Evolutionary conservation across 345 rosid genomes (phyloP), one percentile per base, ranked within the genome.

Genomic region (Ricinus communis): DNA sequence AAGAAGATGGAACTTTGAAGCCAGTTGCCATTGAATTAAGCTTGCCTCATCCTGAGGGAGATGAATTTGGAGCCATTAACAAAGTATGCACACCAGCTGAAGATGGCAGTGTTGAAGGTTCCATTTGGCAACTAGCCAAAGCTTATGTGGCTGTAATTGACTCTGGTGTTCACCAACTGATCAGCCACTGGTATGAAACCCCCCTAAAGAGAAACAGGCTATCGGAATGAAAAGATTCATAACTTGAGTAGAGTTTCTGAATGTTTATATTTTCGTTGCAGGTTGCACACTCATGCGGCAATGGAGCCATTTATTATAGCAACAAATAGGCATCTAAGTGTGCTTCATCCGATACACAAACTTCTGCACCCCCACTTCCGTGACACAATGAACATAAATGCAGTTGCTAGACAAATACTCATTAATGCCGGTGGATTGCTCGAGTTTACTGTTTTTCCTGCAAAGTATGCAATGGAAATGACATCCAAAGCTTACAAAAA

Each of bases 131-230:
- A 62, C 80, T 94, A 28, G 97, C 98, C 10, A 94, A 91, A 73
- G 97, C 98, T 74, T 94, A 87, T 62, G 98, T 87, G 0, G 87
- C 86, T 10, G 96, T 90, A 54, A 85, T 87, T 62, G 98, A 94
- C 79, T 90, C 98, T 1, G 97, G 98, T 60, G 71, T 76, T 63
- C 98, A 94, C 73, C 97, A 94, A 69, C 95, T 94, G 36, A 83
- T 94, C 68, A 94, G 97, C 80, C 97, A 94, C 74, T 94, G 96
- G 97, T 94, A 87, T 64, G 78, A 25, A 61, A 16, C 4, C 16
- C n/a, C 0, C 9, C 21, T 11, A 24, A 33, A 30, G 14, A 28
- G 28, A 30, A 28, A 16, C 0, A 15, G 8, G 2, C 47, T 22
- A 22, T 3, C 1, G 0, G 18, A 2, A 69, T 4, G 53, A 27